Conservation (phyloP, 805 yeast species). For the Pachysolen tannophilus region DNA sequence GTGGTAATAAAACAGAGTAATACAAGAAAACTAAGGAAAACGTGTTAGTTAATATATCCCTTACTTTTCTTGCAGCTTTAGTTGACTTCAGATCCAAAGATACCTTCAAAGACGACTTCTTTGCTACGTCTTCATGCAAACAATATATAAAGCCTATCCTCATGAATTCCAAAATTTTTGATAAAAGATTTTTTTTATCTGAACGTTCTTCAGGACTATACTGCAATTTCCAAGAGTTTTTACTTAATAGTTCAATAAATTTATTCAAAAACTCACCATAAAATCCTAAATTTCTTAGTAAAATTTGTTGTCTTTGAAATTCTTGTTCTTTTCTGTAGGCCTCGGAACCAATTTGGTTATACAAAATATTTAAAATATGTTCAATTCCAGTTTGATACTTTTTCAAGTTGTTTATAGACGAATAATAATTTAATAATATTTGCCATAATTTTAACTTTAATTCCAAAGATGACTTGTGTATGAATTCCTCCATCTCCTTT, state of each 20-base stretch:
- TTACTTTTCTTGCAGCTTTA: constrained; percentile 34
- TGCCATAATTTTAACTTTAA: constrained; percentile 72
- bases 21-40: constrained; percentile 31
- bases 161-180: constrained; percentile 23
- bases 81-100: constrained; percentile 36
- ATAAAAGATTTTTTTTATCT: constrained; percentile 10
- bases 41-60: constrained; percentile 33
- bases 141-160: constrained; percentile 40
- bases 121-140: constrained; percentile 44
- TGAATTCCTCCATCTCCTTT: constrained; percentile 50
- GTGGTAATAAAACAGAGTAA: constrained; percentile 17
- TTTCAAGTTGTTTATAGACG: constrained; percentile 18
- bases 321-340: constrained; percentile 16
- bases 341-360: constrained; percentile 25
- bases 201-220: background rate
- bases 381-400: constrained; percentile 44
- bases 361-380: constrained; percentile 37
- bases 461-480: constrained; percentile 54
- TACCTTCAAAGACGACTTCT: constrained; percentile 25
- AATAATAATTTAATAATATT: constrained; percentile 52
- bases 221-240: constrained; percentile 26
- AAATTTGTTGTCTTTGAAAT: constrained; percentile 28
- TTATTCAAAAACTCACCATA: constrained; percentile 42
- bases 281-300: constrained; percentile 45
- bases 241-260: constrained; percentile 20